Evolutionary conservation across 371 early-diverging fungal species (phyloP).

Genomic region (Mucor mucedo): DNA sequence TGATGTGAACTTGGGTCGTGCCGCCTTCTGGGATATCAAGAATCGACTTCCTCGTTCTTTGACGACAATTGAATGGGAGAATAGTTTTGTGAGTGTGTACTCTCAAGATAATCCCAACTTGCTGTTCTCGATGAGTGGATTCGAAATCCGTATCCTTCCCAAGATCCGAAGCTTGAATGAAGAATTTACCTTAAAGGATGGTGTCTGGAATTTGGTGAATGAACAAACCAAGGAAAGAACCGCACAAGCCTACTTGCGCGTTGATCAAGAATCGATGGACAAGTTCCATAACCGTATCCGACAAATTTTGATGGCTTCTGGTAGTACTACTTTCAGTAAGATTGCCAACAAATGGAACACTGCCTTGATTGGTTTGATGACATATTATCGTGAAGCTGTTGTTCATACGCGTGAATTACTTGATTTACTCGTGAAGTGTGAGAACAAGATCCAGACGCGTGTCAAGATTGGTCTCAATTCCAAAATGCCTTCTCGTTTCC

Average conservation of each 20-base stretch:
- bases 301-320: conserved; percentile 97
- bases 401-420: conserved; percentile 96
- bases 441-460: conserved; percentile 98
- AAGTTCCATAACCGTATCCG: conserved; percentile 95
- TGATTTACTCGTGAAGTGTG: conserved; percentile 94
- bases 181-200: conserved; percentile 92
- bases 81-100: conserved; percentile 95
- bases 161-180: conserved; percentile 86
- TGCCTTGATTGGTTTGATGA: conserved; percentile 95
- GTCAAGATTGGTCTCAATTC: conserved; percentile 99
- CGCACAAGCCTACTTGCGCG: conserved; percentile 94
- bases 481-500: conserved; percentile 99
- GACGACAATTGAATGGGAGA: conserved; percentile 98
- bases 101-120: conserved; percentile 96
- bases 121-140: conserved; percentile 89
- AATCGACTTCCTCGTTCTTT: conserved; percentile 96
- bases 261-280: conserved; percentile 92
- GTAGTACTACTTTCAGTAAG: conserved; percentile 97
- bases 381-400: conserved; percentile 98
- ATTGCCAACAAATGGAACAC: conserved; percentile 98
- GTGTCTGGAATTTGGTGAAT: conserved; percentile 97
- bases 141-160: conserved; percentile 91
- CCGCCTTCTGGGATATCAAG: conserved; percentile 98
- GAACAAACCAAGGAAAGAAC: conserved; percentile 97
- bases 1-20: conserved; percentile 83